Conservation (phyloP, 2,329 filamentous ascomycete species). For the Cylindrodendrum hubeiense region DNA sequence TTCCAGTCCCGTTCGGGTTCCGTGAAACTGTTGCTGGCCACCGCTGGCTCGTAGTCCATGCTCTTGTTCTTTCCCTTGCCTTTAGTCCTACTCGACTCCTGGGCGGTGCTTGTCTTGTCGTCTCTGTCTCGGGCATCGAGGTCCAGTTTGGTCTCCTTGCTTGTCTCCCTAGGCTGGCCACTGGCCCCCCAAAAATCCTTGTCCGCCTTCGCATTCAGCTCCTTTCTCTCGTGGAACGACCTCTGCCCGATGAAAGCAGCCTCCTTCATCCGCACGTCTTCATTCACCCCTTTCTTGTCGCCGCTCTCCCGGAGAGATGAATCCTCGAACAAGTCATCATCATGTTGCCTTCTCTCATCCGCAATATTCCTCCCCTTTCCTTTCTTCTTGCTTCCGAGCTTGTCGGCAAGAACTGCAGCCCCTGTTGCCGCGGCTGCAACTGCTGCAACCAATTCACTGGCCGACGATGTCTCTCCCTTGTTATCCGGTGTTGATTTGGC, state of each 20-base stretch:
- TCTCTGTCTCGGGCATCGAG: constrained; percentile 1
- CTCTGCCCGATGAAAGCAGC: background rate
- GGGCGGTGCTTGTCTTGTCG: background rate
- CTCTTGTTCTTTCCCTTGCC: constrained; percentile 28
- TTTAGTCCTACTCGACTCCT: constrained; percentile 7
- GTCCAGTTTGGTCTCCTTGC: constrained; percentile 17
- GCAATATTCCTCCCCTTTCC: constrained; percentile 54
- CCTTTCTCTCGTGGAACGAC: constrained; percentile 20
- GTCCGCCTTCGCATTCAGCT: constrained; percentile 16
- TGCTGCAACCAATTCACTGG: constrained; percentile 28
- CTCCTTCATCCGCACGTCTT: constrained; percentile 28
- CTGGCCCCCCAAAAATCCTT: constrained; percentile 47
- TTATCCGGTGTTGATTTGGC: background rate
- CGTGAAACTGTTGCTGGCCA: constrained; percentile 33
- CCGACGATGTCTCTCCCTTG: constrained; percentile 22
- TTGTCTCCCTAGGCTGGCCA: constrained; percentile 9
- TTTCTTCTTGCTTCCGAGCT: constrained; percentile 49
- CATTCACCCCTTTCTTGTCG: constrained; percentile 46
- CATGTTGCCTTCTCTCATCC: constrained; percentile 53
- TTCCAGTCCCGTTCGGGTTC: constrained; percentile 39
- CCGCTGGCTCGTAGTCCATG: constrained; percentile 19
- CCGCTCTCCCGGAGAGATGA: too few relatives aligned
- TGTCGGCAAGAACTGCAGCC: constrained; percentile 48
- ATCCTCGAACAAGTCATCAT: constrained; percentile 61
- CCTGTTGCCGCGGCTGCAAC: constrained; percentile 45